Conservation (phyloP, 2,329 filamentous ascomycete species). For the Cordyceps javanica region DNA sequence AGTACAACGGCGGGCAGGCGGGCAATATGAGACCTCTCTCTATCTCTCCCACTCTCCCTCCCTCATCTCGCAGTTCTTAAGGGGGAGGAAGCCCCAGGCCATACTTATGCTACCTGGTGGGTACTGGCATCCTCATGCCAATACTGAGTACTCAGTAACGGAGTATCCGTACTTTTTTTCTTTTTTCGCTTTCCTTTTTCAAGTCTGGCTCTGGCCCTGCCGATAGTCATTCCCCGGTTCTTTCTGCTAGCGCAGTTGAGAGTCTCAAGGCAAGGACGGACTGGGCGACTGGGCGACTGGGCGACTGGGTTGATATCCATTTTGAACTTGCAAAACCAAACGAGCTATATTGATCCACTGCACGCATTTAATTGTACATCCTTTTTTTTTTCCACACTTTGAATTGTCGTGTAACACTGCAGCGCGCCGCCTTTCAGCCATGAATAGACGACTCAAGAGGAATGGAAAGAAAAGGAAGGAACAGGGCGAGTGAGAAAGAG, state of each 20-base stretch:
- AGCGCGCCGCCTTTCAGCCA: too few relatives aligned
- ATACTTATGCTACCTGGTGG: too few relatives aligned
- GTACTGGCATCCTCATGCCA: not conserved
- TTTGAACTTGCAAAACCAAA: not conserved
- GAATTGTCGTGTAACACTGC: not conserved
- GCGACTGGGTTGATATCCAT: too few relatives aligned
- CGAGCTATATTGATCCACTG: not conserved
- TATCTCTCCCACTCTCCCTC: not conserved
- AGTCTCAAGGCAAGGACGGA: too few relatives aligned
- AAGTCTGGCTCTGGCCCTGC: too few relatives aligned
- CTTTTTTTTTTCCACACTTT: not conserved
- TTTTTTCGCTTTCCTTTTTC: not conserved
- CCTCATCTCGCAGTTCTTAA: not conserved
- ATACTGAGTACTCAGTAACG: not conserved
- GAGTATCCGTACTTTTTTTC: not conserved
- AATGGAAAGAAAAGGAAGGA: too few relatives aligned
- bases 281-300: too few relatives aligned
- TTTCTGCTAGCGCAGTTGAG: too few relatives aligned
- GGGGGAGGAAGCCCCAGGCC: not conserved
- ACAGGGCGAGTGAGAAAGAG: too few relatives aligned
- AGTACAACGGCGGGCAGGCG: not conserved
- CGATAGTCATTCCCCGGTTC: too few relatives aligned
- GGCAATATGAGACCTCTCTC: constrained; percentile 4
- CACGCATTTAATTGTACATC: not conserved
- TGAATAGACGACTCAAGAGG: too few relatives aligned